Evolutionary conservation across 2,329 filamentous ascomycete species (phyloP), one percentile per base, ranked within the genome.

Genomic region (Alternaria sp.): DNA sequence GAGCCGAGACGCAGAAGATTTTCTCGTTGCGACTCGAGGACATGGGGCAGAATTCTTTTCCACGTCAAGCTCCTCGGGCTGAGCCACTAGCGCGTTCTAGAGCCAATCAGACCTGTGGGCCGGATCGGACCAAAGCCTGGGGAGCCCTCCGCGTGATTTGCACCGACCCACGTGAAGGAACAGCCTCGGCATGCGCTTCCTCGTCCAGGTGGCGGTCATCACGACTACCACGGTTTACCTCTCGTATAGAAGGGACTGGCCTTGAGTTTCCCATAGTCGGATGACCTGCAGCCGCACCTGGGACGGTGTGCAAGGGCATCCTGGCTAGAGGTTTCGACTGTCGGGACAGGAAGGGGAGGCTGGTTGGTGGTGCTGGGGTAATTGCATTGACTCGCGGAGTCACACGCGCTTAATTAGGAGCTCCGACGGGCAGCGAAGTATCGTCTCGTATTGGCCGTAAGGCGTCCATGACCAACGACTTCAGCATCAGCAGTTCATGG

Each of bases 41-140:
- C 34, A 36, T 50, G 46, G 46, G 46, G 46, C 20, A 36, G 30
- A 50, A 50, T 20, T 50, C 46, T 50, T 50, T 50, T 50, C 46
- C 32, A 14, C 9, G 46, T 50, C 20, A 50, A 50, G 46, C 46
- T 50, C 34, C 20, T 16, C 30, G 20, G 32, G 46, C 30, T 20
- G 16, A 50, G 32, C 3, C 30, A 27, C 46, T 50, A 50, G 32
- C 20, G 46, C 46, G 18, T 4, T 43, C 20, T 28, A 18, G 20
- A 27, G 30, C 46, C 46, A 50, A 50, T 50, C 46, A 50, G 32
- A 22, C n/a, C 16, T 27, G 46, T 50, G 46, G 32, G 30, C 46
- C 8, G 18, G 18, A 20, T 34, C 30, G 46, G 32, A 36, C 22
- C 46, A 22, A 49, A 38, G 34, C 32, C 46, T 36, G 46, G 46